Conservation (phyloP, 2,329 filamentous ascomycete genomes). For the Penicillium aurantiogriseum region DNA sequence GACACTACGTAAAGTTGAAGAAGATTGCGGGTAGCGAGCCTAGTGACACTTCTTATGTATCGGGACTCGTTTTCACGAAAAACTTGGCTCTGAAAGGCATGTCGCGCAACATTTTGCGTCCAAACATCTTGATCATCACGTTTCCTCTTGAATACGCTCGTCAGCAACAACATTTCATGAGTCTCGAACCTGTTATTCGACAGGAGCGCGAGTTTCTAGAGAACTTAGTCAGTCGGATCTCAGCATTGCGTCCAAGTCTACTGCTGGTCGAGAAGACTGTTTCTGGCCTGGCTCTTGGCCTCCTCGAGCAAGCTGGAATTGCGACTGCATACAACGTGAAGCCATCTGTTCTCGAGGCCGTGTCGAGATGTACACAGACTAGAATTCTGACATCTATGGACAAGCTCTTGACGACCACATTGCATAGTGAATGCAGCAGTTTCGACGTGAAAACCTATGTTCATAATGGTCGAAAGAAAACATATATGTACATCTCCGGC, state of each 20-base stretch:
- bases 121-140: slow-evolving; percentile 86
- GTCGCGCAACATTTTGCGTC: slow-evolving; percentile 78
- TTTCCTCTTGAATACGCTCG: slow-evolving; percentile 96
- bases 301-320: slow-evolving; percentile 83
- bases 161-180: slow-evolving; percentile 95
- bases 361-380: slow-evolving; percentile 87
- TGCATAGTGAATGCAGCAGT: slow-evolving; percentile 75
- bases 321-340: slow-evolving; percentile 97
- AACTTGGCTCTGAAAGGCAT: slow-evolving; percentile 96
- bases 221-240: slow-evolving; percentile 88
- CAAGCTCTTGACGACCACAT: slow-evolving; percentile 74
- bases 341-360: slow-evolving; percentile 89
- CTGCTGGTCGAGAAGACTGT: slow-evolving; percentile 91
- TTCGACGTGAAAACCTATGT: slow-evolving; percentile 97
- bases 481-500: slow-evolving; percentile 91
- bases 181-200: slow-evolving; percentile 90
- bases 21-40: slow-evolving; percentile 89
- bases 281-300: slow-evolving; percentile 83
- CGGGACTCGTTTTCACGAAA: slow-evolving; percentile 95
- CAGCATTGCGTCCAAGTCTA: slow-evolving; percentile 78
- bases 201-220: slow-evolving; percentile 93
- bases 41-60: slow-evolving; percentile 92
- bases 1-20: slow-evolving; percentile 96
- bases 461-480: slow-evolving; percentile 80
- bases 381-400: slow-evolving; percentile 93